Percentiles rank a stretch among this genome's conserved stretches.
These are phyloP conservation scores for Uronychia binucleata DNA, from an alignment of 73 alveolate species.

Conservation along the genomic window DNA sequence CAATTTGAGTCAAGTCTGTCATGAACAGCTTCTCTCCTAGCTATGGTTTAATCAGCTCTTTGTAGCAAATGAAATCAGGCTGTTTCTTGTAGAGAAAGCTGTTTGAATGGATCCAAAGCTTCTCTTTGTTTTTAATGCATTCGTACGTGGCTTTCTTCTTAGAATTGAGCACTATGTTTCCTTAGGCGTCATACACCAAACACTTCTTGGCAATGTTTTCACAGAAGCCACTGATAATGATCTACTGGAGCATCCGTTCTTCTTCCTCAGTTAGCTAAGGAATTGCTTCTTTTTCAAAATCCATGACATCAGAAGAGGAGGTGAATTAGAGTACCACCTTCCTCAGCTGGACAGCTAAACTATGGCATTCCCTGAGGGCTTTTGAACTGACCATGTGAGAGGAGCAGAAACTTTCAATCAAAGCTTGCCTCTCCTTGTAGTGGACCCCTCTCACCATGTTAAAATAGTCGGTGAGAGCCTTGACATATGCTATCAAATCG, in stretches of 20 bases:
- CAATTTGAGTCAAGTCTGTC: slow-evolving; percentile 23
- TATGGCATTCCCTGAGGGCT: slow-evolving; percentile 27
- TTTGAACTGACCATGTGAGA: slow-evolving; percentile 3
- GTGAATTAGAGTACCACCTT: neutral
- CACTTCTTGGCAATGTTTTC: slow-evolving; percentile 74
- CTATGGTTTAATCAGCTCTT: slow-evolving; percentile 45
- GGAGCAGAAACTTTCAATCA: slow-evolving; percentile 19
- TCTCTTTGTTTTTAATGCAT: slow-evolving; percentile 73
- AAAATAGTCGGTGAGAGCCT: slow-evolving; percentile 27
- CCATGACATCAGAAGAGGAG: neutral
- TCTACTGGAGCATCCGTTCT: slow-evolving; percentile 62
- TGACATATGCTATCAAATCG: slow-evolving; percentile 28
- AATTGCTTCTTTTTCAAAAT: slow-evolving; percentile 1
- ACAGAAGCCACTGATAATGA: slow-evolving; percentile 62
- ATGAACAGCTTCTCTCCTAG: slow-evolving; percentile 22
- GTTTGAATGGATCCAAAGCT: slow-evolving; percentile 59
- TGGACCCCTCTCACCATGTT: neutral
- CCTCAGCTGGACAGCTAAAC: slow-evolving; percentile 13
- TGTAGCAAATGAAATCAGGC: slow-evolving; percentile 74
- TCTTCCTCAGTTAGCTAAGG: slow-evolving; percentile 65
- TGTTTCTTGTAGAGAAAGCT: slow-evolving; percentile 60
- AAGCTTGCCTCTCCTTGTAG: neutral
- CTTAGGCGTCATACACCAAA: slow-evolving; percentile 66
- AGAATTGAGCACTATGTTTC: slow-evolving; percentile 47
- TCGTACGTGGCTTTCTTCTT: slow-evolving; percentile 72